Conservation (phyloP, 108 stramenopile species). For the Fistulifera solaris region DNA sequence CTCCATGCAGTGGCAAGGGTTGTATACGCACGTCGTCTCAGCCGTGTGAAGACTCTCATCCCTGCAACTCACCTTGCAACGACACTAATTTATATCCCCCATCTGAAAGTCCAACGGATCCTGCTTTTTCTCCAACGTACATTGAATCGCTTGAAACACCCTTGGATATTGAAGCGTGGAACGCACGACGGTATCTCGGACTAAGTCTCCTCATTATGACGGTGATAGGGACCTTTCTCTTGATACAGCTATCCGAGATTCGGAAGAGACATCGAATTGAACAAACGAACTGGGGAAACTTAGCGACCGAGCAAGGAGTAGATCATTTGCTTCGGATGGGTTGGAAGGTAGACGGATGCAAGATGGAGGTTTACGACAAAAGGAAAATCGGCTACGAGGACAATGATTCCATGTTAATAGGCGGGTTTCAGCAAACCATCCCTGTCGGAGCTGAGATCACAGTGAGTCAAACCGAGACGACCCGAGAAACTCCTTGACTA, state of each 20-base stretch:
- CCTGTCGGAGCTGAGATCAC: conserved; percentile 10
- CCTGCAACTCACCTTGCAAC: too few species aligned
- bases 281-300: conserved; percentile 2
- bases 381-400: conserved; percentile 6
- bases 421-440: not conserved
- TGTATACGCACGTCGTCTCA: too few species aligned
- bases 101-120: too few species aligned
- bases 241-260: not conserved
- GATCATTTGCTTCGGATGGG: conserved; percentile 1
- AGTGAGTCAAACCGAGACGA: not conserved
- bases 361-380: conserved; percentile 8
- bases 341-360: conserved; percentile 1
- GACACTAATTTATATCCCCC: too few species aligned
- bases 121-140: too few species aligned
- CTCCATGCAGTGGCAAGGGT: too few species aligned
- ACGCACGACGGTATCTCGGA: conserved; percentile 4
- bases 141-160: not conserved
- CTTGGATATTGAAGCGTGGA: conserved; percentile 5
- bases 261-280: not conserved
- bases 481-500: too few species aligned
- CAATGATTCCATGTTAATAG: conserved; percentile 8
- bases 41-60: too few species aligned
- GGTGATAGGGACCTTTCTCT: not conserved
- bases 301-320: conserved; percentile 4
- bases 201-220: conserved; percentile 3